Evolutionary conservation across 2,329 filamentous ascomycete species (phyloP).

Genomic region (Neurospora crassa): DNA sequence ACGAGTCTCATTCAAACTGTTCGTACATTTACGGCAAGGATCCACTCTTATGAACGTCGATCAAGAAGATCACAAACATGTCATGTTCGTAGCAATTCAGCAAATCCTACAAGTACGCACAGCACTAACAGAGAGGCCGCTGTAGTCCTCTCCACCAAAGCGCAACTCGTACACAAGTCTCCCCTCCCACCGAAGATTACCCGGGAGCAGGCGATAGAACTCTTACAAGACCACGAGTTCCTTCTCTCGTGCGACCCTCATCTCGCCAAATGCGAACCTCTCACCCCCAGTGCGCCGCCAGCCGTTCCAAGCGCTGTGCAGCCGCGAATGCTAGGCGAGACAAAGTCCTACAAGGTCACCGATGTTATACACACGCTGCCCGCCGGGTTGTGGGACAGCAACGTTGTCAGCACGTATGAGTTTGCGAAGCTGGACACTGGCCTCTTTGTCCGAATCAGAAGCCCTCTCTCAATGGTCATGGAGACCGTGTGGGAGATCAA

Average conservation of each 20-base stretch:
- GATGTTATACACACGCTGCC: slow-evolving; percentile 42
- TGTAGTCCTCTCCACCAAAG: slow-evolving; percentile 34
- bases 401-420: slow-evolving; percentile 44
- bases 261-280: slow-evolving; percentile 32
- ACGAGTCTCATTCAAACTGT: background rate
- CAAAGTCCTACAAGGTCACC: slow-evolving; percentile 37
- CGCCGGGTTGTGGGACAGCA: slow-evolving; percentile 45
- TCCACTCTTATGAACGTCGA: background rate
- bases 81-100: slow-evolving; percentile 7
- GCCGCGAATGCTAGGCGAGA: slow-evolving; percentile 17
- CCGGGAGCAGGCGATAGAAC: slow-evolving; percentile 28
- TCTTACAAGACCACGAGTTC: slow-evolving; percentile 42
- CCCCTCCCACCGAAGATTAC: slow-evolving; percentile 30
- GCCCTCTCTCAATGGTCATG: slow-evolving; percentile 41
- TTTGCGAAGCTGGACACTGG: slow-evolving; percentile 40
- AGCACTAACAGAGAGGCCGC: too few species aligned
- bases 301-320: slow-evolving; percentile 18
- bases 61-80: slow-evolving; percentile 3
- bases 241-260: slow-evolving; percentile 45
- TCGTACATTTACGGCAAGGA: too few species aligned
- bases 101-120: too few species aligned
- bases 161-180: slow-evolving; percentile 32
- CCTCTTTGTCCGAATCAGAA: slow-evolving; percentile 40
- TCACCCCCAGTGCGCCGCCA: slow-evolving; percentile 19
- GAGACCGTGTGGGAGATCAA: slow-evolving; percentile 41